Conservation (phyloP, 2,329 filamentous ascomycete species). For the Fusarium anthophilum region DNA sequence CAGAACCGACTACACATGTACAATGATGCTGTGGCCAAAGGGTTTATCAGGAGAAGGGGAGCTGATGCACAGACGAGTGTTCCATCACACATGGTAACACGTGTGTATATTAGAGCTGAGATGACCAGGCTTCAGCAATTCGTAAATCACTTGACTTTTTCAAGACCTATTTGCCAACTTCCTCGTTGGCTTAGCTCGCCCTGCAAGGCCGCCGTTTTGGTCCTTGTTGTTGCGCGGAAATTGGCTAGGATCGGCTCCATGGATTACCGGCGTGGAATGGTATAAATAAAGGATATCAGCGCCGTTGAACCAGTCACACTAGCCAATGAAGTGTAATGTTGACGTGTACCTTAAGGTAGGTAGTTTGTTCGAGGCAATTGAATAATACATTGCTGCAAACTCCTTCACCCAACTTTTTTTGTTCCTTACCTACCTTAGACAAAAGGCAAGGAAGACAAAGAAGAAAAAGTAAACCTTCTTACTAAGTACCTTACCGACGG, state of each 20-base stretch:
- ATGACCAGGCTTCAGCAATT: not conserved
- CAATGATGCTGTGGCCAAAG: slow-evolving; percentile 16
- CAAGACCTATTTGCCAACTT: slow-evolving; percentile 22
- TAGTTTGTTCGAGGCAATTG: not conserved
- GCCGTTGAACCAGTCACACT: slow-evolving; percentile 13
- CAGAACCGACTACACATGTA: slow-evolving; percentile 6
- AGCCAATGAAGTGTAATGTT: not conserved
- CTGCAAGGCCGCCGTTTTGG: slow-evolving; percentile 36
- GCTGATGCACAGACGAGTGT: not conserved
- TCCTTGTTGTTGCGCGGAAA: slow-evolving; percentile 14
- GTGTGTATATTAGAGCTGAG: not conserved
- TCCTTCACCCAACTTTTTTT: not conserved
- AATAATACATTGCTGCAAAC: not conserved
- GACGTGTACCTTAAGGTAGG: not conserved
- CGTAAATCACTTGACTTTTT: slow-evolving; percentile 3
- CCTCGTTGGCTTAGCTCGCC: slow-evolving; percentile 37
- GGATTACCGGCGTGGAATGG: not conserved
- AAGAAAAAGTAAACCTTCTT: not conserved
- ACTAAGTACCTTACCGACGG: not conserved
- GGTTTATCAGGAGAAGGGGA: not conserved
- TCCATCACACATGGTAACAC: slow-evolving; percentile 5
- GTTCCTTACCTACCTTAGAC: not conserved
- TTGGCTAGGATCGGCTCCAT: slow-evolving; percentile 17
- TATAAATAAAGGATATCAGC: slow-evolving; percentile 8
- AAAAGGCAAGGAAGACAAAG: not conserved